Base-by-base conservation (phyloP, 331 rosid genomes). In the Malus hybrid region DNA sequence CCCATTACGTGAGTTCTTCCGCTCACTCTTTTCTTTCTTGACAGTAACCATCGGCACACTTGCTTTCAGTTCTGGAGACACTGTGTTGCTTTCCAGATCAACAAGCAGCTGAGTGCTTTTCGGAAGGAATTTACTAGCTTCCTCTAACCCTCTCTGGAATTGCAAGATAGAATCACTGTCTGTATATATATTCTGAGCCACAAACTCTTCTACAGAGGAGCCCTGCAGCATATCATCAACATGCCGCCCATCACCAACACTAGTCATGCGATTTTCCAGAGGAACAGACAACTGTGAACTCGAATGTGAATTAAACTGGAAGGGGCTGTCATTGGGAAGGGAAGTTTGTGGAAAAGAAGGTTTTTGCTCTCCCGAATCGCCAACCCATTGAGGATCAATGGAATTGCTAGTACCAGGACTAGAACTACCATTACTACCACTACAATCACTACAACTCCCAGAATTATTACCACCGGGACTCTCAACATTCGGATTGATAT, bases 101-200 rank as follows among this genome's bases (percentile, higher is more conserved):
- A 85, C 67, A 65, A 80, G 57, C 42, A 91, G 68, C 74, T 80
- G 87, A 80, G 73, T 69, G 8, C 71, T 62, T 68, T 65, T 86
- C 2, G 97, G 96, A 80, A 93, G 97, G 86, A 93, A 93, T 84
- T 90, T 91, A 19, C 93, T 93, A 64, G 97, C 98, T 81, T 93
- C 97, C 91, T 93, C 98, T 56, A 91, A 71, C 60, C 98, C 98
- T 81, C 84, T 90, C 64, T 70, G 83, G 78, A 91, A 93, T 74
- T 90, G 96, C 80, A 80, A 81, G 42, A 88, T 74, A 32, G 96
- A 91, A 20, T 85, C 87, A 59, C 76, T 87, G 65, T 90, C 84
- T 56, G 82, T 86, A 61, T 85, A 93, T 63, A 91, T 83, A 71
- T 87, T 93, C 59, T 80, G 91, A 76, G 93, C 87, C 83, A 90